phyloP scores from a whole-genome alignment of 1,139 yeast species.

The Waltiozyma sp. region DNA sequence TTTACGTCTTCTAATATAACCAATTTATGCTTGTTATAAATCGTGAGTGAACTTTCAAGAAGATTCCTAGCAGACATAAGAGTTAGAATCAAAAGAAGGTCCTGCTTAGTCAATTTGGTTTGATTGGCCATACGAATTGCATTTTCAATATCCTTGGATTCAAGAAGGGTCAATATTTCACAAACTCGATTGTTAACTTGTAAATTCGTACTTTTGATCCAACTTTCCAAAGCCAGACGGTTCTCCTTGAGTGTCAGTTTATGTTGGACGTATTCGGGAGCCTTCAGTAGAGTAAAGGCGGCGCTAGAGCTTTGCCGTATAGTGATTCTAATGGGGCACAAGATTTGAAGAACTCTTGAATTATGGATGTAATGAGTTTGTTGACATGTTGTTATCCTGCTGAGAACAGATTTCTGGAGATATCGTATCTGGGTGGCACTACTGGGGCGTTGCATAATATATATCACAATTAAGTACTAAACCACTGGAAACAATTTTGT shows the following conservation, averaged over 20 bases:
- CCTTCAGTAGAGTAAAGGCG: not conserved
- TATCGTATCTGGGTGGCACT: not conserved
- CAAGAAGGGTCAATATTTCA: not conserved
- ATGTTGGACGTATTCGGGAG: not conserved
- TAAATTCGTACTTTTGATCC: not conserved
- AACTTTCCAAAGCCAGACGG: not conserved
- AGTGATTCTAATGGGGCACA: not conserved
- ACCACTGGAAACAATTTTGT: too few relatives aligned
- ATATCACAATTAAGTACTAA: too few relatives aligned
- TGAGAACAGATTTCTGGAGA: not conserved
- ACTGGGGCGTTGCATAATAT: not conserved
- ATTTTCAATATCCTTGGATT: not conserved
- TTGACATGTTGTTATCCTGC: not conserved
- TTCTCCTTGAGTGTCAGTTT: not conserved
- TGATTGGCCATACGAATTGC: not conserved
- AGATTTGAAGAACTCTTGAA: not conserved
- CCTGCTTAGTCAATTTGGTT: not conserved
- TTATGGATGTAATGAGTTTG: not conserved
- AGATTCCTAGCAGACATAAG: not conserved
- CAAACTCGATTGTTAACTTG: not conserved
- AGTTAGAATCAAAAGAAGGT: not conserved
- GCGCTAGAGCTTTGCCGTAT: not conserved
- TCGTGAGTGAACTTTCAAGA: not conserved
- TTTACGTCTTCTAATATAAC: not conserved
- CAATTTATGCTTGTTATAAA: not conserved